A percentile compares a stretch with the other conserved stretches of the same genome.
phyloP scores from a whole-genome alignment of 345 rosid genomes.

The Combretum micranthum region DNA sequence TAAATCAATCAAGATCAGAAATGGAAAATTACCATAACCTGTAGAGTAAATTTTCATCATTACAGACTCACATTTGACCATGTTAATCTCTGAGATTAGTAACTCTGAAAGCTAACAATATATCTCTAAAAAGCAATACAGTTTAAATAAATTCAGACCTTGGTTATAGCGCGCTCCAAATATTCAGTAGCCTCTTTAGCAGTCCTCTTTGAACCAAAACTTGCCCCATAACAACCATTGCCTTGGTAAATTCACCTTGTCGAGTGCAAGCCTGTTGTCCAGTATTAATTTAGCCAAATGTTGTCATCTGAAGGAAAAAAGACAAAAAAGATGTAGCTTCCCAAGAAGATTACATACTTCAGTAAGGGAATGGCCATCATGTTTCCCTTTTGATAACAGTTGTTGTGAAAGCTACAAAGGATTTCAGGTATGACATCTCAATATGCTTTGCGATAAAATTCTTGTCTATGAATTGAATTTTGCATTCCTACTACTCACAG shows the following conservation, averaged over 20 bases:
- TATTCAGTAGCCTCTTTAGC: slow-evolving; percentile 47
- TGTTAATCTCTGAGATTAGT: background rate
- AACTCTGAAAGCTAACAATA: background rate
- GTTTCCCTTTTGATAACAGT: slow-evolving; percentile 45
- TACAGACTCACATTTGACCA: background rate
- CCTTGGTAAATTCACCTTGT: slow-evolving; percentile 49
- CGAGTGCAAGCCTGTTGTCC: slow-evolving; percentile 55
- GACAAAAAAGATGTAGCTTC: background rate
- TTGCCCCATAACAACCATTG: slow-evolving; percentile 68
- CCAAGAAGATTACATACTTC: slow-evolving; percentile 26
- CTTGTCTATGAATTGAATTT: slow-evolving; percentile 7
- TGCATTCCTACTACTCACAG: slow-evolving; percentile 39
- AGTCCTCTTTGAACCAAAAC: slow-evolving; percentile 51
- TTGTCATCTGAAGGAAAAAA: background rate
- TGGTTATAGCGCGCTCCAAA: slow-evolving; percentile 66
- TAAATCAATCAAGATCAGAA: background rate
- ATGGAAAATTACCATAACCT: background rate
- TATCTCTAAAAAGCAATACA: background rate
- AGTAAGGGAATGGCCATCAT: slow-evolving; percentile 52
- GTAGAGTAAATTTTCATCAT: background rate
- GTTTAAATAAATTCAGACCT: slow-evolving; percentile 30
- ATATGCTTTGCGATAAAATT: slow-evolving; percentile 2
- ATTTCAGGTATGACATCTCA: slow-evolving; percentile 18
- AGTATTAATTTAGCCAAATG: background rate
- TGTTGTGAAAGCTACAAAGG: slow-evolving; percentile 58